Evolutionary conservation across 352 stramenopile species (phyloP), one percentile per base, ranked within the genome.

Genomic region (Synura sp.): DNA sequence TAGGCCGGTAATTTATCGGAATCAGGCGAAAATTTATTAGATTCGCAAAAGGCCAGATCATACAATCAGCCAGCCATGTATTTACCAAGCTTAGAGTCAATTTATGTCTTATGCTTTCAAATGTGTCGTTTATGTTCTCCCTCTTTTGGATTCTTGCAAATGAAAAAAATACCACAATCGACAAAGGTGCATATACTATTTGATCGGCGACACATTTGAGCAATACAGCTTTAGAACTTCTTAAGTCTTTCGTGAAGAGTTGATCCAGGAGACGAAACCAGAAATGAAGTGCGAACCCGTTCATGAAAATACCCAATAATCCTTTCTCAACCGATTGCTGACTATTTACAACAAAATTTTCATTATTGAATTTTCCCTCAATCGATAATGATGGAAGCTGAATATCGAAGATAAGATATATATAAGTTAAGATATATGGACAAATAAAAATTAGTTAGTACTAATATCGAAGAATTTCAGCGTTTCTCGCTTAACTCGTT

Each of bases 11-110:
- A 29, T 14, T 12, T 29, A 73, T 19, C 3, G 31, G 29, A 12
- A 73, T 42, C 25, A 44, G 42, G 1, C 32, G 29, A 42, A 73
- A 73, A 9, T 42, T 73, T 3, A 73, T n/a, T 15, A 27, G 14
- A 73, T 73, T 73, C 14, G 29, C 57, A 4, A n/a, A 4, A 31
- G 57, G 57, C 57, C 57, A 73, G 2, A 73, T 29, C 1, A 27
- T 29, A 73, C 57, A 73, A 73, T 73, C 57, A 31, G 57, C 57
- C n/a, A 42, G 9, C 3, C 7, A 73, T 3, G 57, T 73, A 7
- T 4, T 42, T 3, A 42, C 2, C 25, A 73, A 42, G 14, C 7
- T 17, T 19, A 17, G 7, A 44, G 9, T 44, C 1, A 42, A 27
- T 27, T 73, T 73, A 41, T 73, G 9, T 9, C 7, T 44, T 19